Percentiles rank a stretch among this genome's conserved stretches.
phyloP scores from a whole-genome alignment of 805 yeast genomes.

The Saturnispora sanitii region DNA sequence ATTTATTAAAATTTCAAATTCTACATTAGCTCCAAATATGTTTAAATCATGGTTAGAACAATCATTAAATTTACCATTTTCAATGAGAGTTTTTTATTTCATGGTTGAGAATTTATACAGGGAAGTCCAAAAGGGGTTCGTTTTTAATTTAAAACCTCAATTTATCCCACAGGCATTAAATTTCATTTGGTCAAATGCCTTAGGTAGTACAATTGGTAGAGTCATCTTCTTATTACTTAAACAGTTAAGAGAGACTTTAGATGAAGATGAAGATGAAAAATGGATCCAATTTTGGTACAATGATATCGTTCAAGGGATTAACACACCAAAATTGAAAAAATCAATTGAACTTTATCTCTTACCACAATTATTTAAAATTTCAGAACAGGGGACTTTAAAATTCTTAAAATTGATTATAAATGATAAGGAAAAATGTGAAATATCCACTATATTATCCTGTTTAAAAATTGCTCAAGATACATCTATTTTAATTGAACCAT shows the following conservation, averaged over 20 bases:
- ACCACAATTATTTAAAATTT: slow-evolving; percentile 50
- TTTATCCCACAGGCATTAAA: slow-evolving; percentile 40
- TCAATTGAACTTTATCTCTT: slow-evolving; percentile 51
- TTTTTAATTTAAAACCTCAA: slow-evolving; percentile 35
- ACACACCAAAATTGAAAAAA: slow-evolving; percentile 26
- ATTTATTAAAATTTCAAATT: slow-evolving; percentile 20
- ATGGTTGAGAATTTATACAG: slow-evolving; percentile 47
- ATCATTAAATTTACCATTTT: slow-evolving; percentile 35
- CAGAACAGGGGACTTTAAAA: slow-evolving; percentile 29
- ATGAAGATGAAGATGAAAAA: slow-evolving; percentile 15
- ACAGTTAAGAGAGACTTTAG: slow-evolving; percentile 21
- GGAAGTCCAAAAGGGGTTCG: slow-evolving; percentile 33
- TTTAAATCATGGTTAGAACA: slow-evolving; percentile 37
- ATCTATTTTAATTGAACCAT: slow-evolving; percentile 42
- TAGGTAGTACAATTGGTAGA: slow-evolving; percentile 62
- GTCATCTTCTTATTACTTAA: slow-evolving; percentile 35
- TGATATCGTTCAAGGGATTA: slow-evolving; percentile 29
- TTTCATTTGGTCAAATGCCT: slow-evolving; percentile 44
- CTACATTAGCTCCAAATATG: slow-evolving; percentile 17
- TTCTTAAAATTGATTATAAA: slow-evolving; percentile 20
- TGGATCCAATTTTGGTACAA: slow-evolving; percentile 50
- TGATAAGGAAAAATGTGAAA: slow-evolving; percentile 17
- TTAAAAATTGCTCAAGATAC: slow-evolving; percentile 57
- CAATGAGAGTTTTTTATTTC: slow-evolving; percentile 52
- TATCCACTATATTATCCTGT: slow-evolving; percentile 40